Base-by-base conservation (phyloP, 2,329 filamentous ascomycete genomes). In the Hymenoscyphus albidus region DNA sequence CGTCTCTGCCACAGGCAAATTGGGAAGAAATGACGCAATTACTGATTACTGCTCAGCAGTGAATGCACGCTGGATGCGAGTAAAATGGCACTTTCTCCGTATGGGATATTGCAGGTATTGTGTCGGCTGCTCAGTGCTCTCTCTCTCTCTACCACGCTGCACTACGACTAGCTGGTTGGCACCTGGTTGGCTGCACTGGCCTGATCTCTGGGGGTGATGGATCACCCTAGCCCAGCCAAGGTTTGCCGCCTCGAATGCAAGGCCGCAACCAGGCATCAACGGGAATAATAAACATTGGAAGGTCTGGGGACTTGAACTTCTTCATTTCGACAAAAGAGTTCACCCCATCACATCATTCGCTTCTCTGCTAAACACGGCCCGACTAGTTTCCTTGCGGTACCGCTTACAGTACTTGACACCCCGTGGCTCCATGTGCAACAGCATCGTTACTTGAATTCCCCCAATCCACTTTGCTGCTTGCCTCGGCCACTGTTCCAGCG, bases 361-460 rank as follows among this genome's bases (percentile, higher is more conserved):
- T 51, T 18, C 10, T 51, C 44, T 22, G 9, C 35, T 35, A 35
- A 35, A 35, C 35, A 35, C 44, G n/a, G 18, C 44, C 18, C 44
- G 44, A 4, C 44, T 51, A 27, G 35, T 35, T 7, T 35, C 35
- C 35, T 35, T 35, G 35, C 35, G 35, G 35, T 10, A 35, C 35
- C 44, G 22, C 44, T 10, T 22, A 51, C 44, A n/a, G 16, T 13
- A n/a, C 42, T 48, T 44, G 9, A n/a, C 35, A 39, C 39, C 42
- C 18, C 39, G 38, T 40, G 58, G 35, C 58, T 59, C n/a, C 14
- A 27, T 59, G 35, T 59, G 35, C 18, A 59, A 59, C 58, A 42
- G 5, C 22, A 22, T 59, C 58, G 14, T 59, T 31, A 27, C 58
- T 42, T 31, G 58, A 59, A 42, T 42, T 51, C 9, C 35, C 35